These are phyloP conservation scores for Xylariaceae sp. DNA, from an alignment of 2,329 filamentous ascomycete species.

Conservation along the genomic window DNA sequence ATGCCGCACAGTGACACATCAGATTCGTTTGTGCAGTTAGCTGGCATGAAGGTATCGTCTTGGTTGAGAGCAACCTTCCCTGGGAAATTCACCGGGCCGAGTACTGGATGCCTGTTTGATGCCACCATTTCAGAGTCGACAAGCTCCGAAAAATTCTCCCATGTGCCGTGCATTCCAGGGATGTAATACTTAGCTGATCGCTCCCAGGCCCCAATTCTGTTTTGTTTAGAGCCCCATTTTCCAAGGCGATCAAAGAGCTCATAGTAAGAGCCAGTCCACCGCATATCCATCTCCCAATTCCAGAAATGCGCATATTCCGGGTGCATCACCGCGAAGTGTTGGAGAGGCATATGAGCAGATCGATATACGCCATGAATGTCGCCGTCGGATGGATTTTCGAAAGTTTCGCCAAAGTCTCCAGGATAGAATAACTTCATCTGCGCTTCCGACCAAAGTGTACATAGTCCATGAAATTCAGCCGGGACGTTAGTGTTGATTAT, in stretches of 20 bases:
- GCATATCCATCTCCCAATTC: conserved; percentile 68
- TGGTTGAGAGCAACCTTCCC: conserved; percentile 44
- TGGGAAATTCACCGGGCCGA: conserved; percentile 59
- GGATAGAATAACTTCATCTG: conserved; percentile 77
- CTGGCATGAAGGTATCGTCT: conserved; percentile 53
- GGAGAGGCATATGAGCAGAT: conserved; percentile 56
- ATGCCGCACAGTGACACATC: conserved; percentile 56
- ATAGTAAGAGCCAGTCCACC: conserved; percentile 61
- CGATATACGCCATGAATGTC: conserved; percentile 67
- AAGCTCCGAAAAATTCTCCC: conserved; percentile 64
- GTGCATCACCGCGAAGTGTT: conserved; percentile 58
- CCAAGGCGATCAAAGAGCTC: conserved; percentile 66
- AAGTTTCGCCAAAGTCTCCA: conserved; percentile 63
- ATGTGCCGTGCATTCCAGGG: conserved; percentile 61
- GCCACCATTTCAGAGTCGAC: conserved; percentile 56
- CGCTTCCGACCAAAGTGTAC: conserved; percentile 76
- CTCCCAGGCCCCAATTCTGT: conserved; percentile 71
- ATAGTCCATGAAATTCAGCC: conserved; percentile 72
- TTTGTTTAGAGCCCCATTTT: conserved; percentile 62
- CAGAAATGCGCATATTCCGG: conserved; percentile 63
- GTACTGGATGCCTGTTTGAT: conserved; percentile 52
- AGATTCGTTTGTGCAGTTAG: conserved; percentile 48
- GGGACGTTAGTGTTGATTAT: conserved; percentile 63
- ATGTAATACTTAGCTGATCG: conserved; percentile 72
- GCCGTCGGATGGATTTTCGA: conserved; percentile 51